phyloP scores from a whole-genome alignment of 192 early-diverging fungal genomes.

The Coemansia sp. region DNA sequence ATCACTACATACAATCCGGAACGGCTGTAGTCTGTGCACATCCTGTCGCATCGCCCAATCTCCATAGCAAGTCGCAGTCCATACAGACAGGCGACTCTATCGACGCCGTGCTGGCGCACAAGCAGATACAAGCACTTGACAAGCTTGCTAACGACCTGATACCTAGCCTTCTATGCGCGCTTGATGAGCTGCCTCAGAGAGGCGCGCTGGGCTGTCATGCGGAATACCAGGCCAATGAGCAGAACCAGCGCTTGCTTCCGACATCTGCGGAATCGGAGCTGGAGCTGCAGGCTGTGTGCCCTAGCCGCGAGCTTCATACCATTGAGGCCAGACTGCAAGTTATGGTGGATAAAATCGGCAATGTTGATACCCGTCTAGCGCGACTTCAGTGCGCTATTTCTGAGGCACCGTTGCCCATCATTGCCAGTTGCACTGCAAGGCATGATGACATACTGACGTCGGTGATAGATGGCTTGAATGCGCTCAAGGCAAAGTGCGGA shows the following conservation, averaged over 20 bases:
- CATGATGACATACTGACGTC: neutral
- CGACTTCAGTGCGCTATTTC: neutral
- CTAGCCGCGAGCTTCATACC: neutral
- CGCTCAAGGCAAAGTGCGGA: conserved; percentile 14
- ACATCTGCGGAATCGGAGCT: neutral
- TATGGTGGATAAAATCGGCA: neutral
- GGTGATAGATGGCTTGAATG: conserved; percentile 13
- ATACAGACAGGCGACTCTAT: neutral
- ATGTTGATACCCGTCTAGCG: neutral
- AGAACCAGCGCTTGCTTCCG: neutral
- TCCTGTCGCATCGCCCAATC: neutral
- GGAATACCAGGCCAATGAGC: neutral
- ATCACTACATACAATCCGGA: conserved; percentile 10
- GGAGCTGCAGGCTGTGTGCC: neutral
- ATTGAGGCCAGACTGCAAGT: neutral
- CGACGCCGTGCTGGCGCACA: neutral
- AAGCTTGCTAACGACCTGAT: conserved; percentile 23
- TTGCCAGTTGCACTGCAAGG: neutral
- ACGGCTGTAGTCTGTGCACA: neutral
- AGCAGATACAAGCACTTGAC: conserved; percentile 10
- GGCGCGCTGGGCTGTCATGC: conserved; percentile 1
- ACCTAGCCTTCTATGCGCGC: conserved; percentile 17
- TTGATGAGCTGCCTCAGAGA: conserved; percentile 10
- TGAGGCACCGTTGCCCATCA: neutral
- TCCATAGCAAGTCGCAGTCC: neutral